Evolutionary conservation across 148 eudicot genomes (phyloP), one percentile per base, ranked within the genome.

Genomic region (Oxyria digyna): DNA sequence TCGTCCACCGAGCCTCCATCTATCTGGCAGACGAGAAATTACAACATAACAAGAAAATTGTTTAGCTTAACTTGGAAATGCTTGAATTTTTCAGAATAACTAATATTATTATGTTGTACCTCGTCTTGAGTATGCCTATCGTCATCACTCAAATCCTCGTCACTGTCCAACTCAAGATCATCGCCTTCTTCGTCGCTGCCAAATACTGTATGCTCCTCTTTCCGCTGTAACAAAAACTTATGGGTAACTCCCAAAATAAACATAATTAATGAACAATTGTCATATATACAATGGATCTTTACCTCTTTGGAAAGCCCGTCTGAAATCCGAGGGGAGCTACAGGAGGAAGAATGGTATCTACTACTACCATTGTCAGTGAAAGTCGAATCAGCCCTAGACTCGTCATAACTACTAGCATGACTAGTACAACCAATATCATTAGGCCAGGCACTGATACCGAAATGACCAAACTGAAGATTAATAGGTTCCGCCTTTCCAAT

Each of bases 1-100:
- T 89, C 98, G 45, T 92, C 98, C 40, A 92, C 98, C 13, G 98
- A 92, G 11, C 98, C 97, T 76, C 98, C 97, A 74, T 89, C 96
- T 76, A 92, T 73, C 96, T 92, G 38, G 42, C 29, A 73, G 21
- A 41, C 3, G 38, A 48, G 52, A 63, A 8, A 9, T 13, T 26
- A 21, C 0, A n/a, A 52, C 35, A 69, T 57, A 48, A 31, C 43
- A 29, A 27, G 62, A 4, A 49, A 4, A 9, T n/a, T 46, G 52
- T 17, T 66, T 31, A 7, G 57, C 26, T 41, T 37, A 18, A 67
- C n/a, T 49, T 46, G 18, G n/a, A 65, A 27, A 18, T 46, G 23
- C 52, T 10, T 3, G 9, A 38, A 38, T n/a, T n/a, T n/a, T n/a
- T n/a, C n/a, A n/a, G n/a, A 38, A 35, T 38, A 38, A 1, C 41